These are phyloP conservation scores for Trichoderma reesei DNA, from an alignment of 495 filamentous ascomycete genomes.

Conservation along the genomic window DNA sequence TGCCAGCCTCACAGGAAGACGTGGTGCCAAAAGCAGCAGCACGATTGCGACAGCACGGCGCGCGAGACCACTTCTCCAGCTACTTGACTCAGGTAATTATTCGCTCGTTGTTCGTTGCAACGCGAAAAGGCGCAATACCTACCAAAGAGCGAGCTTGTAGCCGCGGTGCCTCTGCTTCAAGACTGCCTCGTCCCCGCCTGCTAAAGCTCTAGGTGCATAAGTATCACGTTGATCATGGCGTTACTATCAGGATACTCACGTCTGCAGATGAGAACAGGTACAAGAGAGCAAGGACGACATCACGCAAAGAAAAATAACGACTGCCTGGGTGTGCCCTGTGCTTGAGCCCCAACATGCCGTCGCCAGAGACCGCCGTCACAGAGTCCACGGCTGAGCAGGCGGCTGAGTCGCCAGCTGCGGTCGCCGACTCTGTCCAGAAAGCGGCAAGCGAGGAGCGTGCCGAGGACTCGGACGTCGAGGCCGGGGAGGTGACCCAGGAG, in stretches of 20 bases:
- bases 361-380: background rate
- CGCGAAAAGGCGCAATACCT: background rate
- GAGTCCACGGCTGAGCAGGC: background rate
- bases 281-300: background rate
- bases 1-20: background rate
- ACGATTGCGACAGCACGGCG: background rate
- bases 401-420: constrained; percentile 4
- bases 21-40: background rate
- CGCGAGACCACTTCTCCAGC: background rate
- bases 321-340: background rate
- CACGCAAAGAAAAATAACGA: background rate
- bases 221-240: constrained; percentile 9
- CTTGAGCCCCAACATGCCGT: background rate
- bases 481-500: background rate
- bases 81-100: background rate
- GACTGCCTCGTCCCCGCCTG: background rate
- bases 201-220: constrained; percentile 9
- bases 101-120: background rate
- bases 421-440: background rate
- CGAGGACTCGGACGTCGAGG: background rate
- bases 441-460: background rate
- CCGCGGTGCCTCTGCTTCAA: background rate
- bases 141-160: background rate
- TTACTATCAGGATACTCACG: constrained; percentile 9
- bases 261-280: constrained; percentile 5